phyloP scores from a whole-genome alignment of 306 rosid species.

The Corylus avellana region DNA sequence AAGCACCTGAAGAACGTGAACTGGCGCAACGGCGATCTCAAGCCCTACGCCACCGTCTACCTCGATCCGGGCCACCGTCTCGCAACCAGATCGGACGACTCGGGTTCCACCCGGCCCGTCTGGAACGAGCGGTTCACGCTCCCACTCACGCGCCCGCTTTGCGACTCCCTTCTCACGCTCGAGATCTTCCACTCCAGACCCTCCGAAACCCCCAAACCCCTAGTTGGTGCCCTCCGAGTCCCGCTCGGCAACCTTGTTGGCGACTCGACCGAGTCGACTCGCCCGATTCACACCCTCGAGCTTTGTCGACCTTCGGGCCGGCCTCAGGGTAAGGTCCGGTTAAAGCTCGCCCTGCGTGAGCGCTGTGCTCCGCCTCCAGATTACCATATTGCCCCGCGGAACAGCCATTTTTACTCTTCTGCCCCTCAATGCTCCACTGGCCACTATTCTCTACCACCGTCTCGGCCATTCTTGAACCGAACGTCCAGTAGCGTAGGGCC shows the following conservation, averaged over 20 bases:
- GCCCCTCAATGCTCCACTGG: not conserved
- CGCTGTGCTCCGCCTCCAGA: not conserved
- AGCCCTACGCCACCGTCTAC: slow-evolving; percentile 1
- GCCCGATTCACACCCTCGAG: not conserved
- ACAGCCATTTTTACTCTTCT: not conserved
- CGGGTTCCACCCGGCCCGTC: not conserved
- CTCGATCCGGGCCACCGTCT: not conserved
- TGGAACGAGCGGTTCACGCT: slow-evolving; percentile 5
- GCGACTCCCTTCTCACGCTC: not conserved
- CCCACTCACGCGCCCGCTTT: not conserved
- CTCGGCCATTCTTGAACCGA: not conserved
- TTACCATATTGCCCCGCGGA: not conserved
- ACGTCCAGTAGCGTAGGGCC: not conserved
- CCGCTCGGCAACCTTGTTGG: not conserved
- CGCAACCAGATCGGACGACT: not conserved
- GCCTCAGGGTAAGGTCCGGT: not conserved
- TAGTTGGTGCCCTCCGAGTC: not conserved
- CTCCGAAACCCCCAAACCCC: not conserved
- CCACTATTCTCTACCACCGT: not conserved
- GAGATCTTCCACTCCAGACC: slow-evolving; percentile 4
- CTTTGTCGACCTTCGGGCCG: not conserved
- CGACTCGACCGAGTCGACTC: not conserved
- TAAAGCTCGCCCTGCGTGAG: not conserved
- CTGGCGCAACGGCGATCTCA: slow-evolving; percentile 7
- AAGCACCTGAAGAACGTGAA: slow-evolving; percentile 11